Base-by-base conservation (phyloP, 2,329 filamentous ascomycete species). In the Colletotrichum magnum region DNA sequence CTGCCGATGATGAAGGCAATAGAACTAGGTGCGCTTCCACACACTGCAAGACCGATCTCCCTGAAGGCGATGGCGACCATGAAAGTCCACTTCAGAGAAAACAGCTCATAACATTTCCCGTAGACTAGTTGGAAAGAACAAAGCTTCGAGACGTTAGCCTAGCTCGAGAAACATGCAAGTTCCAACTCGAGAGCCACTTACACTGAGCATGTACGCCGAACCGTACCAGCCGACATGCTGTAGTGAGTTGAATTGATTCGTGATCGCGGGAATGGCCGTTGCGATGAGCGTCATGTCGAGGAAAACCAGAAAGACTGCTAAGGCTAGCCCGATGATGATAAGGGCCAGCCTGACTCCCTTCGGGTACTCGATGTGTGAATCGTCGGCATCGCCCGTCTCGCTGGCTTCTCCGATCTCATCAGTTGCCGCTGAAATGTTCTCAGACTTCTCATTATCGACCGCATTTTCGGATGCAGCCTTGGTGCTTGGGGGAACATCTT, bases 151-250 rank as follows among this genome's bases (percentile, higher is more conserved):
- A 71, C 28, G 70, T 76, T 39, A 62, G 50, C 7, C n/a, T 4
- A n/a, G 32, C 24, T n/a, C 10, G 47, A 48, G 15, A 6, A 12
- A 63, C 0, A 2, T 10, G 21, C 4, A 18, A 9, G 15, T 7
- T 4, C 15, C 21, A 6, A 21, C 18, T 57, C 75, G 52, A 77
- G 74, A 18, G 21, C 12, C 26, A 73, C 78, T 69, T 76, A 80
- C 81, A 83, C 12, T 79, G 18, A 78, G 66, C 48, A 81, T 81
- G 72, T 86, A 87, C 26, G 84, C 82, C 60, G 82, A 83, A 10
- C 82, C 84, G 73, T 89, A 89, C 87, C 87, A 89, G 43, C 86
- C 86, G 15, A 89, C 83, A 72, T 89, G 86, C 4, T 77, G 74
- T 0, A 88, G 76, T 16, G 84, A 83, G 58, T 87, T 81, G 74